Percentiles rank a stretch among this genome's conserved stretches.
These are phyloP conservation scores for Tylopilus sp. DNA, from an alignment of 768 basidiomycete genomes.

Conservation along the genomic window DNA sequence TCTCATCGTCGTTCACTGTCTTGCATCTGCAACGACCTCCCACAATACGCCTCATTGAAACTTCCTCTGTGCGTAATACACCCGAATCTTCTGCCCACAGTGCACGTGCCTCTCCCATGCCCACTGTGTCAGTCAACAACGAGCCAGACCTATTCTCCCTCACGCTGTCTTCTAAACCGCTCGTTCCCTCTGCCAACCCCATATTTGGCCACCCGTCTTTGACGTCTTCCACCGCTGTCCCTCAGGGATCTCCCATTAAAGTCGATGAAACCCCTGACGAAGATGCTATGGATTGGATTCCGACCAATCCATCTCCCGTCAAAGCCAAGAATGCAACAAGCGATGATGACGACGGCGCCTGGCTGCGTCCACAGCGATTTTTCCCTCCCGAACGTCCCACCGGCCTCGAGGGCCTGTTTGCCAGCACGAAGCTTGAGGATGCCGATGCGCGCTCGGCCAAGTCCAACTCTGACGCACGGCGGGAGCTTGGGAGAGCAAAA, in stretches of 20 bases:
- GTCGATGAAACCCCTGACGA: slow-evolving; percentile 29
- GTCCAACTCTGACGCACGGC: neutral
- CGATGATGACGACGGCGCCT: slow-evolving; percentile 42
- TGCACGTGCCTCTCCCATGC: slow-evolving; percentile 27
- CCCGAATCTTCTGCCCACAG: slow-evolving; percentile 30
- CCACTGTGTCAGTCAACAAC: slow-evolving; percentile 14
- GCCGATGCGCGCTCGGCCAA: slow-evolving; percentile 1
- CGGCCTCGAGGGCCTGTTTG: slow-evolving; percentile 69
- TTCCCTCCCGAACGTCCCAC: slow-evolving; percentile 78
- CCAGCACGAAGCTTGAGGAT: slow-evolving; percentile 57
- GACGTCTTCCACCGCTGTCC: slow-evolving; percentile 21
- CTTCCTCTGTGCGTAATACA: slow-evolving; percentile 42
- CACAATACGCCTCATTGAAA: slow-evolving; percentile 64
- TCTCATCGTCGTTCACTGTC: slow-evolving; percentile 47
- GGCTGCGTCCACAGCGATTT: slow-evolving; percentile 69
- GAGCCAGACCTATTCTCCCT: slow-evolving; percentile 63
- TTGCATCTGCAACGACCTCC: slow-evolving; percentile 69
- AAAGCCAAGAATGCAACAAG: slow-evolving; percentile 19
- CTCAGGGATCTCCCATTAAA: slow-evolving; percentile 23
- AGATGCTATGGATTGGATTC: slow-evolving; percentile 69
- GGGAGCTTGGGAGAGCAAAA: slow-evolving; percentile 1
- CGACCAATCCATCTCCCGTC: slow-evolving; percentile 39
- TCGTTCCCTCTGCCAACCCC: slow-evolving; percentile 45
- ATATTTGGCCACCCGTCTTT: slow-evolving; percentile 74
- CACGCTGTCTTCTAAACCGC: slow-evolving; percentile 62